Conservation (phyloP, 2,329 filamentous ascomycete genomes). For the Parastagonospora nodorum region DNA sequence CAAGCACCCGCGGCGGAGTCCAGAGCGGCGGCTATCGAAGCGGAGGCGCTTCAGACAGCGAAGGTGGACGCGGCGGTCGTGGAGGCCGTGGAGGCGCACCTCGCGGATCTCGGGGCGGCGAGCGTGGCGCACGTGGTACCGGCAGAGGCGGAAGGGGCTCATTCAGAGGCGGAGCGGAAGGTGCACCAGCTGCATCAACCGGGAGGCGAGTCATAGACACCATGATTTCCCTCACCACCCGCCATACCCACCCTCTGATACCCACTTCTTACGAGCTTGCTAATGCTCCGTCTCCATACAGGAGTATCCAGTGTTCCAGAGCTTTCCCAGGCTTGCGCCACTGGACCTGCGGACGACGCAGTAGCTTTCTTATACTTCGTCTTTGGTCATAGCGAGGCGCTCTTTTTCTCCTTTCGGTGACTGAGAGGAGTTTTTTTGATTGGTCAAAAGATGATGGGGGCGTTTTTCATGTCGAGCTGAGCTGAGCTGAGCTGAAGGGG, state of each 20-base stretch:
- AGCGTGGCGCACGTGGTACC: slow-evolving; percentile 45
- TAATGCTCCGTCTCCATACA: slow-evolving; percentile 19
- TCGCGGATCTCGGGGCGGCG: slow-evolving; percentile 59
- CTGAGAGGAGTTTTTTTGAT: no score
- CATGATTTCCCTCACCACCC: slow-evolving; percentile 7
- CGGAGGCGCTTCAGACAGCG: slow-evolving; percentile 76
- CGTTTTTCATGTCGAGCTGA: no score
- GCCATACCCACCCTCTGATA: slow-evolving; percentile 34
- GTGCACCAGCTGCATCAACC: slow-evolving; percentile 41
- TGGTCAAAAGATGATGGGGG: no score
- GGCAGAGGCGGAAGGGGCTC: slow-evolving; percentile 49
- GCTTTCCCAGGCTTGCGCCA: slow-evolving; percentile 1
- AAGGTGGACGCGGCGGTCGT: slow-evolving; percentile 66
- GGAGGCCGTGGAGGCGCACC: slow-evolving; percentile 53
- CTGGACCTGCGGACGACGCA: slow-evolving; percentile 10
- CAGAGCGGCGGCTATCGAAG: slow-evolving; percentile 81
- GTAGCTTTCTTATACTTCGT: slow-evolving; percentile 15
- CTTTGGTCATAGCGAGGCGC: slow-evolving; percentile 38
- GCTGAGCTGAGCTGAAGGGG: no score
- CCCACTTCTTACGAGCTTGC: slow-evolving; percentile 31
- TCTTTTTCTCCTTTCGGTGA: slow-evolving; percentile 5
- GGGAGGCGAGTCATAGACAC: slow-evolving; percentile 45
- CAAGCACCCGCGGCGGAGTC: slow-evolving; percentile 67
- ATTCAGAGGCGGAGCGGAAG: slow-evolving; percentile 40
- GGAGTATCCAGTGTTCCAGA: slow-evolving; percentile 5